Evolutionary conservation across 257 asterid species (phyloP).

Genomic region (Prunella vulgaris): DNA sequence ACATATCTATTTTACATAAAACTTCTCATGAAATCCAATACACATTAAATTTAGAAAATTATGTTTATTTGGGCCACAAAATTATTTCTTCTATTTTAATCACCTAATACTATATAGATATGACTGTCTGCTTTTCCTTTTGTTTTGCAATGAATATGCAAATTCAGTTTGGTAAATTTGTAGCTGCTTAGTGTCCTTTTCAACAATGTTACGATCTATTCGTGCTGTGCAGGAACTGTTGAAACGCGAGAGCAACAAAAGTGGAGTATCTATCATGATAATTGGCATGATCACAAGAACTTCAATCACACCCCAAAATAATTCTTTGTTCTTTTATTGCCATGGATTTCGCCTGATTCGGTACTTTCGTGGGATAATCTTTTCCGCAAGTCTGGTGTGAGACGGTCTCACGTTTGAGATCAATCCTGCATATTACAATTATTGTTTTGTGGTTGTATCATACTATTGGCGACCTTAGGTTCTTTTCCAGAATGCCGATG

Average conservation of each 20-base stretch:
- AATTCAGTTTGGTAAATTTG: not conserved
- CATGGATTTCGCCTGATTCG: not conserved
- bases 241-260: constrained; percentile 40
- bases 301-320: not conserved
- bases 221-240: constrained; percentile 33
- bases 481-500: no score
- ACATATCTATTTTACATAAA: no score
- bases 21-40: no score
- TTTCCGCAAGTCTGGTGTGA: not conserved
- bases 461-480: not conserved
- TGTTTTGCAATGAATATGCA: no score
- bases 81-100: no score
- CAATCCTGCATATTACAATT: not conserved
- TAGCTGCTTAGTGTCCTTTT: not conserved
- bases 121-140: not conserved
- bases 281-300: constrained; percentile 26
- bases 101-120: no score
- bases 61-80: no score
- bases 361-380: not conserved
- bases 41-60: no score
- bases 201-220: not conserved
- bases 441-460: not conserved
- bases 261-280: constrained; percentile 42
- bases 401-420: not conserved
- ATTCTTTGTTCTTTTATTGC: not conserved